Percentiles rank a stretch among this genome's conserved stretches.
Evolutionary conservation across 2,329 filamentous ascomycete genomes (phyloP).

Genomic region (Aureobasidium sp.): DNA sequence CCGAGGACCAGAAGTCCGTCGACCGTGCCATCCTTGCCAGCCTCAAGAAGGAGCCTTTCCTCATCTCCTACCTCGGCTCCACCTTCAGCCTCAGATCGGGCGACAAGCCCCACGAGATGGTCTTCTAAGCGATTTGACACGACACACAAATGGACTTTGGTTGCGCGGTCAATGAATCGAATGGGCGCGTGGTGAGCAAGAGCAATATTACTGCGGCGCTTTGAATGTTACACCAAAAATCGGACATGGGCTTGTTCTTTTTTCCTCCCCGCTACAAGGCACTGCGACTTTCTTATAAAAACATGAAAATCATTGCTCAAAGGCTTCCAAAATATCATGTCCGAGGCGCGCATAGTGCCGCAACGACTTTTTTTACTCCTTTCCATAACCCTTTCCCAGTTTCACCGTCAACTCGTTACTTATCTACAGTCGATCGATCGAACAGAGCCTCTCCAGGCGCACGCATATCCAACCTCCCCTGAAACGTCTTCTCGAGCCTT

Average conservation of each 20-base stretch:
- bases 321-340: conserved; percentile 13
- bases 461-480: conserved; percentile 18
- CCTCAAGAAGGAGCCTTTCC: conserved; percentile 98
- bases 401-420: neutral
- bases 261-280: conserved; percentile 1
- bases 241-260: conserved; percentile 16
- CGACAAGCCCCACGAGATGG: conserved; percentile 99
- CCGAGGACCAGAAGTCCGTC: conserved; percentile 95
- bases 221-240: conserved; percentile 13
- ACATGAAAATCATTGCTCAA: conserved; percentile 15
- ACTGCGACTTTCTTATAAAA: conserved; percentile 15
- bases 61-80: conserved; percentile 87
- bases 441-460: conserved; percentile 16
- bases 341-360: conserved; percentile 16
- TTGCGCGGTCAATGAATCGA: conserved; percentile 14
- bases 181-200: conserved; percentile 15
- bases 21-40: conserved; percentile 91
- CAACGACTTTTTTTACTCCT: conserved; percentile 9
- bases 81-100: conserved; percentile 99
- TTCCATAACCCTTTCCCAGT: neutral
- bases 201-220: conserved; percentile 14
- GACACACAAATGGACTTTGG: conserved; percentile 14
- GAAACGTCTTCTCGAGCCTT: conserved; percentile 26
- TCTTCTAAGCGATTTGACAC: conserved; percentile 63
- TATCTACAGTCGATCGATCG: neutral